Percentiles rank a stretch among this genome's conserved stretches.
Conservation (phyloP, 208 protist species). For the Trypanosoma congolense region DNA sequence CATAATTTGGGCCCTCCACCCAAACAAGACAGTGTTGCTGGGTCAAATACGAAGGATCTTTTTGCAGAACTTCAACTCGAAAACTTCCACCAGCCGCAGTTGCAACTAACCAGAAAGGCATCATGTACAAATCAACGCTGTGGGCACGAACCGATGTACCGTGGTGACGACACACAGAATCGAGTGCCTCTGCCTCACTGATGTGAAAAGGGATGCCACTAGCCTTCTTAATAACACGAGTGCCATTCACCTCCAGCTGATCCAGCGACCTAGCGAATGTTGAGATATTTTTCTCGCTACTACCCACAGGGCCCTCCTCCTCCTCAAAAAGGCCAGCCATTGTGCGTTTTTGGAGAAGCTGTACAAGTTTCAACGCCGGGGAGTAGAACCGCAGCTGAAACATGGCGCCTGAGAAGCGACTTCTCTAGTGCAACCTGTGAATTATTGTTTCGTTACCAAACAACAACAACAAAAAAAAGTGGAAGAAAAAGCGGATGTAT, state of each 20-base stretch:
- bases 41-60: constrained; percentile 69
- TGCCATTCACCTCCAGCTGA: constrained; percentile 48
- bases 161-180: constrained; percentile 76
- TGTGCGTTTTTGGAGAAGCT: constrained; percentile 16
- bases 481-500: too few relatives aligned
- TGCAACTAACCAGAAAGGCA: constrained; percentile 81
- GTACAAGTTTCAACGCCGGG: too few relatives aligned
- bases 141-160: constrained; percentile 59
- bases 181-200: constrained; percentile 61
- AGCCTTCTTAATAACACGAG: constrained; percentile 65
- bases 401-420: too few relatives aligned
- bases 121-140: constrained; percentile 63
- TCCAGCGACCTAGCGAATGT: constrained; percentile 68
- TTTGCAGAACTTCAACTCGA: constrained; percentile 70
- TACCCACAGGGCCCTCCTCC: constrained; percentile 4
- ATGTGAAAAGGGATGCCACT: constrained; percentile 82
- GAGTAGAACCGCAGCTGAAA: background rate
- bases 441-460: too few relatives aligned
- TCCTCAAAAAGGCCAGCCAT: constrained; percentile 73
- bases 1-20: constrained; percentile 77
- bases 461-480: too few relatives aligned
- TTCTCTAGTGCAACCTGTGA: too few relatives aligned
- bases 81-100: constrained; percentile 74
- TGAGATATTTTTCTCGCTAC: constrained; percentile 26
- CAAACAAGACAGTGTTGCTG: constrained; percentile 78